phyloP scores from a whole-genome alignment of 2,329 filamentous ascomycete species.

The Plenodomus biglobosus region DNA sequence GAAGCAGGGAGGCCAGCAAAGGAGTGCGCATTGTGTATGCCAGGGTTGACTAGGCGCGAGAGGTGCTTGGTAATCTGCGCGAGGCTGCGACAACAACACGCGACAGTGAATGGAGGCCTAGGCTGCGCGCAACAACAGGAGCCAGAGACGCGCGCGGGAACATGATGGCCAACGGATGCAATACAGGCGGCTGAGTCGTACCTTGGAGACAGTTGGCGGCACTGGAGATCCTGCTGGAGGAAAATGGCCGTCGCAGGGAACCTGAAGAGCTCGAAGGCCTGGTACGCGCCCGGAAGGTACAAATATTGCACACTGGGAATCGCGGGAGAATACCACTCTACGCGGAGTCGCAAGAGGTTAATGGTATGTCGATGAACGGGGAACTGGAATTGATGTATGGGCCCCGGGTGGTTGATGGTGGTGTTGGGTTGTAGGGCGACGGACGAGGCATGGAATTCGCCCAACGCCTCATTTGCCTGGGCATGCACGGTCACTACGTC shows the following conservation, averaged over 20 bases:
- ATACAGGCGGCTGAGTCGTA: slow-evolving; percentile 29
- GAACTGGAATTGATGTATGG: slow-evolving; percentile 19
- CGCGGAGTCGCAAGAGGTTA: slow-evolving; percentile 15
- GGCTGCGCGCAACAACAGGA: slow-evolving; percentile 28
- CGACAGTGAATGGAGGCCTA: slow-evolving; percentile 29
- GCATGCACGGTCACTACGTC: slow-evolving; percentile 10
- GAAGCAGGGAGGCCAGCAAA: slow-evolving; percentile 23
- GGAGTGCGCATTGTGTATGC: slow-evolving; percentile 26
- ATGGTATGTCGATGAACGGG: slow-evolving; percentile 23
- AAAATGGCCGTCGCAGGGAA: slow-evolving; percentile 20
- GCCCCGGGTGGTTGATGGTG: slow-evolving; percentile 24
- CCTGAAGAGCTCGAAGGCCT: slow-evolving; percentile 23
- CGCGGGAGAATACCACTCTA: slow-evolving; percentile 10
- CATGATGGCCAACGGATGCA: slow-evolving; percentile 24
- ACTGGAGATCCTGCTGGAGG: slow-evolving; percentile 20
- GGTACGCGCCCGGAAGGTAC: slow-evolving; percentile 8
- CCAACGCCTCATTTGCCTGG: slow-evolving; percentile 13
- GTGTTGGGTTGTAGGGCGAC: slow-evolving; percentile 11
- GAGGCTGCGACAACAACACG: slow-evolving; percentile 9
- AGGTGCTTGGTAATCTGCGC: neutral
- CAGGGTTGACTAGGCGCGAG: slow-evolving; percentile 2
- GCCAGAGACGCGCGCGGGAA: slow-evolving; percentile 23
- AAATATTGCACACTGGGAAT: slow-evolving; percentile 8
- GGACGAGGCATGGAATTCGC: slow-evolving; percentile 10
- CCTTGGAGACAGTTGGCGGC: slow-evolving; percentile 25